A percentile compares a stretch with the other conserved stretches of the same genome.
Evolutionary conservation across 148 eudicot genomes (phyloP).

Genomic region (Vaccinium corymbosum): DNA sequence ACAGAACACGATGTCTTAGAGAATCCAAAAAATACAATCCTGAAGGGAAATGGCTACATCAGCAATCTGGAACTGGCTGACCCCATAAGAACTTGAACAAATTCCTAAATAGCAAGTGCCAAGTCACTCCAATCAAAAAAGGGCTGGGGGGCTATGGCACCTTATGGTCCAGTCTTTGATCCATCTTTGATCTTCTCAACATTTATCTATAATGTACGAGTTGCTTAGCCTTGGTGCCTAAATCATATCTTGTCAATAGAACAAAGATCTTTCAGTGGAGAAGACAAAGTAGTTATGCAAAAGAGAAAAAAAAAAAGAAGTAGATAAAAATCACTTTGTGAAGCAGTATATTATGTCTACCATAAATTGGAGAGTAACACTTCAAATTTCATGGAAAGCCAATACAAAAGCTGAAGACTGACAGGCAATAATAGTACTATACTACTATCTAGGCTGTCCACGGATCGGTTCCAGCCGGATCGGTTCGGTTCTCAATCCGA

Average conservation of each 20-base stretch:
- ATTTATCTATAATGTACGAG: not conserved
- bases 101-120: not conserved
- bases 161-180: not conserved
- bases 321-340: not conserved
- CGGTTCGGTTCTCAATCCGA: too few relatives aligned
- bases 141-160: not conserved
- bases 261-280: not conserved
- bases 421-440: not conserved
- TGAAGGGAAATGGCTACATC: not conserved
- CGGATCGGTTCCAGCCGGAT: too few relatives aligned
- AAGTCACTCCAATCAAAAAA: not conserved
- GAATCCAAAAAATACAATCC: not conserved
- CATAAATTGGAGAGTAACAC: not conserved
- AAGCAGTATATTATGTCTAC: not conserved
- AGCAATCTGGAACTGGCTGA: not conserved
- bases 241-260: not conserved
- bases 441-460: too few relatives aligned
- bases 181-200: not conserved
- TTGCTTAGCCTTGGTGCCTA: not conserved
- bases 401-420: not conserved
- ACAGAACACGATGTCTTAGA: not conserved
- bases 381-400: not conserved
- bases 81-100: not conserved
- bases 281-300: not conserved
- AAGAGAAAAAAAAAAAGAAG: not conserved